Conservation (phyloP, 2,329 filamentous ascomycete species). For the Aspergillus novofumigatus region DNA sequence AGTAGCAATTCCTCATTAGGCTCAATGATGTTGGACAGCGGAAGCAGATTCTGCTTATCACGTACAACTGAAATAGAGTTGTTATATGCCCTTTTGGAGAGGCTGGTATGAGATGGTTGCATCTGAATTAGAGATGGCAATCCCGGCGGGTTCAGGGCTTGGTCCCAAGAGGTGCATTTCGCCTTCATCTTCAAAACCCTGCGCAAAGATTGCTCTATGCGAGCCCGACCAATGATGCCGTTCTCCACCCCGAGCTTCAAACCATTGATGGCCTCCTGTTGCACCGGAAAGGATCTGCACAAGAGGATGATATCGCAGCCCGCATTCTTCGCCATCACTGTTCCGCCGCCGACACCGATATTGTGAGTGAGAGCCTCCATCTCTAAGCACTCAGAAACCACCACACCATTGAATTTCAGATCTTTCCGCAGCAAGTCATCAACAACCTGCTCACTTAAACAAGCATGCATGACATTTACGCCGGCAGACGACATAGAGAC, state of each 20-base stretch:
- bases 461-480: constrained; percentile 94
- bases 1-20: constrained; percentile 85
- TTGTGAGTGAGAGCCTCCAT: constrained; percentile 96
- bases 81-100: constrained; percentile 85
- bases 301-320: constrained; percentile 89
- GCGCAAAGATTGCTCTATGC: constrained; percentile 74
- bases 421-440: constrained; percentile 85
- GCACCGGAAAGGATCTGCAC: constrained; percentile 80
- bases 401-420: constrained; percentile 83
- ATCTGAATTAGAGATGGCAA: constrained; percentile 72
- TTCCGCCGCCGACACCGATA: constrained; percentile 93
- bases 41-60: constrained; percentile 80
- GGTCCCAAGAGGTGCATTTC: constrained; percentile 83
- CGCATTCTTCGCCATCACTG: constrained; percentile 95
- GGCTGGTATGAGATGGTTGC: constrained; percentile 72
- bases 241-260: constrained; percentile 87
- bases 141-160: constrained; percentile 82
- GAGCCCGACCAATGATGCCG: constrained; percentile 75
- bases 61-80: constrained; percentile 88
- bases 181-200: constrained; percentile 78
- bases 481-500: constrained; percentile 88
- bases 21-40: constrained; percentile 75
- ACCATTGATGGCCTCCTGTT: constrained; percentile 86
- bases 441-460: constrained; percentile 86
- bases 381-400: constrained; percentile 90